Evolutionary conservation across 306 rosid genomes (phyloP).

Genomic region (cucumber (Cucumis sativus)): DNA sequence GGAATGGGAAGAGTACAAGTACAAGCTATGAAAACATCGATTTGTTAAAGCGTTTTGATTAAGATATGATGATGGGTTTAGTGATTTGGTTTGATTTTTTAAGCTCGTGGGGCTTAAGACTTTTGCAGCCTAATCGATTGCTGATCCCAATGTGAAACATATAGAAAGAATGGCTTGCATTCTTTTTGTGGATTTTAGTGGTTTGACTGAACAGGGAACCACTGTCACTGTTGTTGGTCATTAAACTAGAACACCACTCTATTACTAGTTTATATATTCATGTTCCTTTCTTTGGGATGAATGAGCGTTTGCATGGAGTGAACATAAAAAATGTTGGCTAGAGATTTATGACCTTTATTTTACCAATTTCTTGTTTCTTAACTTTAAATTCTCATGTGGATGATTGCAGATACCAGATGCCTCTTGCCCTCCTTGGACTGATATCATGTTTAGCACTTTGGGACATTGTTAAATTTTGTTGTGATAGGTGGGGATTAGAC

Average conservation of each 20-base stretch:
- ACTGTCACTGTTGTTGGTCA: neutral
- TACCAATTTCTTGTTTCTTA: neutral
- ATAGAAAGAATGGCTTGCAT: neutral
- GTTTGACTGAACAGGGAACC: neutral
- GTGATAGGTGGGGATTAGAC: slow-evolving; percentile 54
- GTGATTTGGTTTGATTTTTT: neutral
- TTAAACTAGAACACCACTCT: neutral
- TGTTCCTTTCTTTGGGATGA: neutral
- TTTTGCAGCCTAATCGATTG: neutral
- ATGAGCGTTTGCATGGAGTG: neutral
- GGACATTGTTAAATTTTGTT: slow-evolving; percentile 61
- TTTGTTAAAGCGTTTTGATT: neutral
- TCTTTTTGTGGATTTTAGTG: neutral
- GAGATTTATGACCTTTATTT: neutral
- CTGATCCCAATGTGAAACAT: neutral
- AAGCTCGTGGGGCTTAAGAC: neutral
- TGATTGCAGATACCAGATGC: slow-evolving; percentile 79
- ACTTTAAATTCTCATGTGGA: slow-evolving; percentile 1
- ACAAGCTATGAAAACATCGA: neutral
- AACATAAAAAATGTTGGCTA: neutral
- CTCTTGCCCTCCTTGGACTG: slow-evolving; percentile 70
- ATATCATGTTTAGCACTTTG: slow-evolving; percentile 68
- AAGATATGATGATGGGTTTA: neutral
- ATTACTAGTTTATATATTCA: neutral
- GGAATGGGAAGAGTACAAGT: neutral